Percentiles rank a stretch among this genome's conserved stretches.
Evolutionary conservation across 495 filamentous ascomycete genomes (phyloP).

Genomic region (Xylaria castorea): DNA sequence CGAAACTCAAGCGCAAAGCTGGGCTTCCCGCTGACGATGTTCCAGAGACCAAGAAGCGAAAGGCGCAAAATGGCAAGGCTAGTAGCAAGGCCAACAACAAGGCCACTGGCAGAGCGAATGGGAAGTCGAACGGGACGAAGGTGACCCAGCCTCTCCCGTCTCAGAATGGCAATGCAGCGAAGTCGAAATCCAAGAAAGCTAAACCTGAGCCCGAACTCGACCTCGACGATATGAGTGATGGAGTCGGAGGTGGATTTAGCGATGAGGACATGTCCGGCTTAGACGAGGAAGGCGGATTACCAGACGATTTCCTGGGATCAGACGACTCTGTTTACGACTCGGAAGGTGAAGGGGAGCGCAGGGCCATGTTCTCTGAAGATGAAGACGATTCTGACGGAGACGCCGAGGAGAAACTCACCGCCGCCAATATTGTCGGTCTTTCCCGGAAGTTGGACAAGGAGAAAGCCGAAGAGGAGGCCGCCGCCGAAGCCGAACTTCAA

Average conservation of each 20-base stretch:
- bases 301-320: conserved; percentile 64
- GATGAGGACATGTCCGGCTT: conserved; percentile 54
- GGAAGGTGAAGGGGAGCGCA: conserved; percentile 66
- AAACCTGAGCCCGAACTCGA: conserved; percentile 56
- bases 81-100: conserved; percentile 48
- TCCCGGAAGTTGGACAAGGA: conserved; percentile 80
- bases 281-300: conserved; percentile 51
- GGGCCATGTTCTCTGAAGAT: conserved; percentile 90
- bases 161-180: conserved; percentile 47
- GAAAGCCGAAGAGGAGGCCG: conserved; percentile 71
- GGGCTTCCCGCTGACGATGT: conserved; percentile 58
- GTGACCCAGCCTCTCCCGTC: conserved; percentile 35
- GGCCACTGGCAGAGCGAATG: conserved; percentile 41
- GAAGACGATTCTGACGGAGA: conserved; percentile 89
- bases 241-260: conserved; percentile 62
- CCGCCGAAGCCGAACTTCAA: conserved; percentile 80
- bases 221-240: conserved; percentile 55
- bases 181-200: conserved; percentile 57
- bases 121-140: conserved; percentile 48
- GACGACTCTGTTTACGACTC: conserved; percentile 77
- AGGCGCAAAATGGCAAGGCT: conserved; percentile 56
- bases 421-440: conserved; percentile 93
- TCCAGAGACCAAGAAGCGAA: conserved; percentile 71
- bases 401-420: conserved; percentile 88
- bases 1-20: conserved; percentile 78